Evolutionary conservation across 2,329 filamentous ascomycete species (phyloP).

Genomic region (Nectriaceae sp.): DNA sequence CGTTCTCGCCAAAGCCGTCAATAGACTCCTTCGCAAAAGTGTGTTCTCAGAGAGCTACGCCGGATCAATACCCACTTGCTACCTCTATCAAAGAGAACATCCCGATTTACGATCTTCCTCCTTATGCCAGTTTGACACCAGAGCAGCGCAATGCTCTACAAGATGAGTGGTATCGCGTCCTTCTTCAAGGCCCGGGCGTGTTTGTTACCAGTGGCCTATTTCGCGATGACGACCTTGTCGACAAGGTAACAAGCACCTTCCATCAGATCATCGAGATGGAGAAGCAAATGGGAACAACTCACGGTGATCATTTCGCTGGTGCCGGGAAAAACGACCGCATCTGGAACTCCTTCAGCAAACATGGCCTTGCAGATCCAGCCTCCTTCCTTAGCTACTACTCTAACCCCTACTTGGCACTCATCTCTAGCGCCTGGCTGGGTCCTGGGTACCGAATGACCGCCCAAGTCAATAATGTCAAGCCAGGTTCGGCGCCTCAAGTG

Average conservation of each 20-base stretch:
- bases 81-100: conserved; percentile 49
- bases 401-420: conserved; percentile 57
- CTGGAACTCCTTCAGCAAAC: conserved; percentile 68
- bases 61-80: conserved; percentile 49
- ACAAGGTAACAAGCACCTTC: conserved; percentile 50
- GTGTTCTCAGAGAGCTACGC: conserved; percentile 41
- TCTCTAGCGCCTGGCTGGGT: conserved; percentile 59
- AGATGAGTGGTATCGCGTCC: conserved; percentile 61
- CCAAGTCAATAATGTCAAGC: conserved; percentile 64
- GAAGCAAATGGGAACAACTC: conserved; percentile 31
- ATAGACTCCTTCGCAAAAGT: conserved; percentile 46
- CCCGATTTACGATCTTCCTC: conserved; percentile 54
- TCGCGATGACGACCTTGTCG: conserved; percentile 41
- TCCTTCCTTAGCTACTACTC: conserved; percentile 61
- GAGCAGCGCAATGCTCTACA: conserved; percentile 44
- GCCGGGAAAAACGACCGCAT: conserved; percentile 60
- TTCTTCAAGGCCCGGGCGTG: conserved; percentile 59
- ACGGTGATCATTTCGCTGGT: conserved; percentile 63
- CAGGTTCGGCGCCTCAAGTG: conserved; percentile 58
- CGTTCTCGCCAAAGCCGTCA: conserved; percentile 33
- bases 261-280: conserved; percentile 50
- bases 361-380: conserved; percentile 50
- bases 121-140: conserved; percentile 30
- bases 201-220: conserved; percentile 58
- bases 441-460: conserved; percentile 61